These are phyloP conservation scores for Neospermospora avenae DNA, from an alignment of 2,329 filamentous ascomycete genomes.

Conservation along the genomic window DNA sequence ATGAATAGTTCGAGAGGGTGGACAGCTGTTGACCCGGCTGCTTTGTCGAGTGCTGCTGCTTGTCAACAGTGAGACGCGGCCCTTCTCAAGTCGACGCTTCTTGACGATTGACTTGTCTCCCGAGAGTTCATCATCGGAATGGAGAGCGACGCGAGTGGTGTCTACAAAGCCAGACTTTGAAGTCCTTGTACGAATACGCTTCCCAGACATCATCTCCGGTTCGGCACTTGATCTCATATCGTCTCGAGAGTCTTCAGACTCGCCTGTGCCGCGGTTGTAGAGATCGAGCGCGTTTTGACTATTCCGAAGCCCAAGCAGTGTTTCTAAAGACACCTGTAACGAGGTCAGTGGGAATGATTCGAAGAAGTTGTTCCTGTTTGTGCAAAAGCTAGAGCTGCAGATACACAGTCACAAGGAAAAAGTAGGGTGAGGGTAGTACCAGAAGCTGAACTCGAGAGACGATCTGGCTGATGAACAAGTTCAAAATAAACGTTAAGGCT, in stretches of 20 bases:
- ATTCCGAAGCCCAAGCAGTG: conserved; percentile 43
- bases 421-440: neutral
- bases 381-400: neutral
- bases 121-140: conserved; percentile 23
- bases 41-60: conserved; percentile 19
- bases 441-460: neutral
- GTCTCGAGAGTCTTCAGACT: conserved; percentile 13
- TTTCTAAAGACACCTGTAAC: conserved; percentile 43
- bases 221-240: conserved; percentile 14
- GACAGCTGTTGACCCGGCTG: conserved; percentile 19
- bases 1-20: conserved; percentile 12
- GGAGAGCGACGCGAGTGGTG: conserved; percentile 15
- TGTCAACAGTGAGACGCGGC: conserved; percentile 17
- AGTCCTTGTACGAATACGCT: conserved; percentile 24
- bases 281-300: conserved; percentile 44
- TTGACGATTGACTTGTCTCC: conserved; percentile 18
- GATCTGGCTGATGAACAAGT: neutral
- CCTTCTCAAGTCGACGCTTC: conserved; percentile 27
- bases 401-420: neutral
- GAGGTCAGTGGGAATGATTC: neutral
- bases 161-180: conserved; percentile 23
- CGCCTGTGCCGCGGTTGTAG: conserved; percentile 37
- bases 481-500: neutral
- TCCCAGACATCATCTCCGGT: conserved; percentile 18
- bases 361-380: neutral